phyloP scores from a whole-genome alignment of 2,329 filamentous ascomycete species.

The Pseudonectria foliicola region DNA sequence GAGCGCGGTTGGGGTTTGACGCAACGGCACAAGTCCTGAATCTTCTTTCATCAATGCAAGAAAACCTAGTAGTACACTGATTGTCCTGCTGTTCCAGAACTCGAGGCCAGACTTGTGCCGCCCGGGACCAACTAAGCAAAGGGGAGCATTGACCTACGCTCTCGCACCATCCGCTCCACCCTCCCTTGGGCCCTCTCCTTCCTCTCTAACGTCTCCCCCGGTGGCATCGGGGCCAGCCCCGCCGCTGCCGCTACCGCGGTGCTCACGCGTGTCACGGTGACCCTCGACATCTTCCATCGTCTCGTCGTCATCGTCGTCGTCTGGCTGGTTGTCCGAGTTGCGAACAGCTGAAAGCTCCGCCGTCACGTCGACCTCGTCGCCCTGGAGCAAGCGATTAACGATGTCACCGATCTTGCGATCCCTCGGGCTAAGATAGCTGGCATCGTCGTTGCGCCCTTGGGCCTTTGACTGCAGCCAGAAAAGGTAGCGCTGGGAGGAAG shows the following conservation, averaged over 20 bases:
- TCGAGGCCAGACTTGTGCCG: slow-evolving; percentile 16
- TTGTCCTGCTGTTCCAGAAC: slow-evolving; percentile 19
- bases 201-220: slow-evolving; percentile 83
- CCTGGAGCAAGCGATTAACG: slow-evolving; percentile 76
- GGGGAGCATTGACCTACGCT: slow-evolving; percentile 76
- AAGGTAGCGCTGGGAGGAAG: slow-evolving; percentile 81
- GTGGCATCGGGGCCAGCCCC: slow-evolving; percentile 83
- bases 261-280: slow-evolving; percentile 50
- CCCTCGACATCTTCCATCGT: slow-evolving; percentile 57
- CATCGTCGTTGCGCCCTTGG: slow-evolving; percentile 61
- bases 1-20: slow-evolving; percentile 15
- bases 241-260: slow-evolving; percentile 58
- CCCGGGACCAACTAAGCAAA: slow-evolving; percentile 22
- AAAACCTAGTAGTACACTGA: slow-evolving; percentile 27
- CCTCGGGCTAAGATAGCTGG: slow-evolving; percentile 73
- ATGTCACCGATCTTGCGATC: slow-evolving; percentile 85
- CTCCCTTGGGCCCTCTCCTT: slow-evolving; percentile 81
- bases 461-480: slow-evolving; percentile 96
- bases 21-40: slow-evolving; percentile 20
- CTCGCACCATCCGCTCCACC: slow-evolving; percentile 93
- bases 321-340: slow-evolving; percentile 40
- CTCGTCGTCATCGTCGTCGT: slow-evolving; percentile 58
- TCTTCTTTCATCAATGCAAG: slow-evolving; percentile 20
- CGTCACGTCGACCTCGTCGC: slow-evolving; percentile 77
- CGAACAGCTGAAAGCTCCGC: slow-evolving; percentile 61